phyloP scores from a whole-genome alignment of 2,329 filamentous ascomycete species.

The Penicillium janthinellum region DNA sequence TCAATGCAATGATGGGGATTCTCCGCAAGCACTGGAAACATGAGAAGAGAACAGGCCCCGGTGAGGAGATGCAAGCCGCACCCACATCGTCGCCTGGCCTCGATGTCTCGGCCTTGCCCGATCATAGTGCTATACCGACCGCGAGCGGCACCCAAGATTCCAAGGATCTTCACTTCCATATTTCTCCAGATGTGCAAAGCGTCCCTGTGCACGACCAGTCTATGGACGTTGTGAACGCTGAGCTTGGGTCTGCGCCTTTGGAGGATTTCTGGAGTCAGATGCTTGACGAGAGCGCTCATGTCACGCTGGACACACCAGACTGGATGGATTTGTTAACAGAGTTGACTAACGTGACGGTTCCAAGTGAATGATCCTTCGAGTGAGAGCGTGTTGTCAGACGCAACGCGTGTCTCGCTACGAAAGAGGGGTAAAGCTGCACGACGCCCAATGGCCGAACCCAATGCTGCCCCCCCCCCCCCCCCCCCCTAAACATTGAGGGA shows the following conservation, averaged over 20 bases:
- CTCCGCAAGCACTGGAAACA: constrained; percentile 36
- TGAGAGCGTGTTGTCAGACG: neutral
- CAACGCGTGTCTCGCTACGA: neutral
- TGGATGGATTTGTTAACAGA: constrained; percentile 36
- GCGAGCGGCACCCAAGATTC: neutral
- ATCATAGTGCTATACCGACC: neutral
- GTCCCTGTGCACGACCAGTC: neutral
- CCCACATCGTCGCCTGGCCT: neutral
- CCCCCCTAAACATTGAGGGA: no score
- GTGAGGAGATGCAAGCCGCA: neutral
- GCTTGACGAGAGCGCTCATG: constrained; percentile 29
- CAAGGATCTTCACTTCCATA: neutral
- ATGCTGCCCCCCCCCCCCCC: neutral
- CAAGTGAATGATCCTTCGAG: constrained; percentile 13
- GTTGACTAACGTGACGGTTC: constrained; percentile 26
- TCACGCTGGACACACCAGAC: constrained; percentile 28
- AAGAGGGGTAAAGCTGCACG: neutral
- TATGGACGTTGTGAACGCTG: neutral
- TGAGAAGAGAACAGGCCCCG: constrained; percentile 11
- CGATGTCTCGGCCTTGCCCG: neutral
- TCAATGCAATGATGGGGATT: constrained; percentile 42
- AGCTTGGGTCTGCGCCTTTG: constrained; percentile 17
- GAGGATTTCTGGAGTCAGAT: constrained; percentile 39
- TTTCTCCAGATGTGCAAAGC: neutral
- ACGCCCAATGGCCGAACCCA: neutral